Evolutionary conservation across 2,329 filamentous ascomycete species (phyloP).

Genomic region (Ophiostoma sp.): DNA sequence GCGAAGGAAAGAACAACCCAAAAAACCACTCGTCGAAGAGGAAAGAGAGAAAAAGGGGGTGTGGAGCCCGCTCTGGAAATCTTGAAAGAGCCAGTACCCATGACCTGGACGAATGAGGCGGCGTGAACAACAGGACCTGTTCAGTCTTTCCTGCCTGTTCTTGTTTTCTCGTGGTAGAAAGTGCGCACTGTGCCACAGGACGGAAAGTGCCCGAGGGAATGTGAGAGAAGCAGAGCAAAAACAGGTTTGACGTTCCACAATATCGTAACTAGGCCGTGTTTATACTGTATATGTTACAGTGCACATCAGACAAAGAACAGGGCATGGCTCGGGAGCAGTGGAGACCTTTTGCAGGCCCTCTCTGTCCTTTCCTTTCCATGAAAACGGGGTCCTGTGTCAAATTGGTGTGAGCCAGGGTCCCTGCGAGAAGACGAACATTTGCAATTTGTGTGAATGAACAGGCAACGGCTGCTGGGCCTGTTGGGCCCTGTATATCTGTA

Average conservation of each 20-base stretch:
- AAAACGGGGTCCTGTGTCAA: constrained; percentile 7
- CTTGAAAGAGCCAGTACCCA: constrained; percentile 8
- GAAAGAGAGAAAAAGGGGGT: not conserved
- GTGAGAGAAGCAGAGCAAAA: not conserved
- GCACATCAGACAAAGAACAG: not conserved
- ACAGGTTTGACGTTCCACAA: not conserved
- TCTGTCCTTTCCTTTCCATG: not conserved
- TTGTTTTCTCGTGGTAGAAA: not conserved
- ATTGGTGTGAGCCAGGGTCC: constrained; percentile 8
- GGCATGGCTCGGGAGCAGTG: constrained; percentile 13
- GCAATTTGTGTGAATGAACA: not conserved
- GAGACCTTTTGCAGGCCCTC: not conserved
- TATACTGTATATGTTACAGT: not conserved
- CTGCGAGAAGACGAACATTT: not conserved
- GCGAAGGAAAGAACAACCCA: not conserved
- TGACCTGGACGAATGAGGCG: constrained; percentile 7
- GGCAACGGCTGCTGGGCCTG: not conserved
- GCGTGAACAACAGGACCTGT: not conserved
- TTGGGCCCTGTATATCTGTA: not conserved
- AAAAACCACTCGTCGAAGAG: not conserved
- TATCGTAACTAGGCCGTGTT: not conserved
- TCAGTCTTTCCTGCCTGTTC: not conserved
- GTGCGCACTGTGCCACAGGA: not conserved
- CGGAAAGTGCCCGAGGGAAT: not conserved
- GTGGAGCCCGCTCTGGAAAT: constrained; percentile 7